Conservation (phyloP, 371 early-diverging fungal species). For the Apophysomyces variabilis region DNA sequence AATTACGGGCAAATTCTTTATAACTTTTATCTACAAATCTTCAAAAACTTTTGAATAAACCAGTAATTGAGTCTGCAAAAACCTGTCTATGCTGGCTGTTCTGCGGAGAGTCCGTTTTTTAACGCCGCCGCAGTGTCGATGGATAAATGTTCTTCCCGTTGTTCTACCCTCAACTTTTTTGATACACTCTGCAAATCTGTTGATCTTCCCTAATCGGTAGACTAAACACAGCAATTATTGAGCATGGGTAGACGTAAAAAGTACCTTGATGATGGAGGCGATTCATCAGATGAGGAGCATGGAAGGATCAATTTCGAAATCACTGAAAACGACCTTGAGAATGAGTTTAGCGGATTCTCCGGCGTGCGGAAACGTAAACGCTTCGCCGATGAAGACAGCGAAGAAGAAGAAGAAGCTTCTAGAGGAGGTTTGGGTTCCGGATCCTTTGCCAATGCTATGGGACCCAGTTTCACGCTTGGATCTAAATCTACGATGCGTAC, state of each 20-base stretch:
- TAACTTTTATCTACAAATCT: too few species aligned
- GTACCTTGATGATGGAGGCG: slow-evolving; percentile 51
- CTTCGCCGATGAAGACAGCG: slow-evolving; percentile 37
- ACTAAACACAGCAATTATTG: background rate
- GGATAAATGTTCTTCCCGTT: too few species aligned
- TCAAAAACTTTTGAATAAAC: too few species aligned
- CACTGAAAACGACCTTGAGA: slow-evolving; percentile 46
- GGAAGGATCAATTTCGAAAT: slow-evolving; percentile 47
- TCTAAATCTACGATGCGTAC: slow-evolving; percentile 8
- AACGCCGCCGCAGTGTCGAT: too few species aligned
- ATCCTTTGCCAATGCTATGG: slow-evolving; percentile 3
- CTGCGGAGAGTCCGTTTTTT: too few species aligned
- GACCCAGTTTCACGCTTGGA: slow-evolving; percentile 8
- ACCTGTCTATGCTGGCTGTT: too few species aligned
- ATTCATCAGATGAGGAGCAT: slow-evolving; percentile 50
- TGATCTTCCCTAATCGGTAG: too few species aligned
- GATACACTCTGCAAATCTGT: too few species aligned
- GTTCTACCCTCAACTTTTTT: too few species aligned
- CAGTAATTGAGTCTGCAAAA: too few species aligned
- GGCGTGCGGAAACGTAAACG: slow-evolving; percentile 28
- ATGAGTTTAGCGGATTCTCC: slow-evolving; percentile 46
- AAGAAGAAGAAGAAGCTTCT: slow-evolving; percentile 36
- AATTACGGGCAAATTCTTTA: too few species aligned
- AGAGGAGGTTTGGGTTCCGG: slow-evolving; percentile 28
- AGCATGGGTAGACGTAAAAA: slow-evolving; percentile 46